A percentile compares a stretch with the other conserved stretches of the same genome.
These are phyloP conservation scores for Prunus persica DNA, from an alignment of 306 rosid genomes.

Conservation along the genomic window Prunus_persica_NCBIv2 NC_034014.1:11307001-11307500, in stretches of 20 bases:
- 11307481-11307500: slow-evolving; percentile 59
- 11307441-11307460: slow-evolving; percentile 40
- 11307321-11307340: slow-evolving; percentile 53
- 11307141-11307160: slow-evolving; percentile 69
- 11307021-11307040: slow-evolving; percentile 19
- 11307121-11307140: slow-evolving; percentile 22
- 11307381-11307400: slow-evolving; percentile 57
- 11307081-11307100: slow-evolving; percentile 61
- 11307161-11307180: slow-evolving; percentile 57
- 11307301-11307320: slow-evolving; percentile 44
- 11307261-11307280: slow-evolving; percentile 76
- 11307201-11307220: slow-evolving; percentile 43
- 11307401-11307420: slow-evolving; percentile 58
- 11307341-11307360: slow-evolving; percentile 62
- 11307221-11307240: slow-evolving; percentile 49
- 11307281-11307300: slow-evolving; percentile 53
- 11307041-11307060: background rate
- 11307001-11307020: background rate
- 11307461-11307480: slow-evolving; percentile 55
- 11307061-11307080: slow-evolving; percentile 41
- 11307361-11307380: slow-evolving; percentile 39
- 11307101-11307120: slow-evolving; percentile 40
- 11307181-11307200: slow-evolving; percentile 19
- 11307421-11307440: slow-evolving; percentile 42
- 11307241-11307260: slow-evolving; percentile 70